Evolutionary conservation across 768 basidiomycete species (phyloP).

Genomic region (Mycena maculata): DNA sequence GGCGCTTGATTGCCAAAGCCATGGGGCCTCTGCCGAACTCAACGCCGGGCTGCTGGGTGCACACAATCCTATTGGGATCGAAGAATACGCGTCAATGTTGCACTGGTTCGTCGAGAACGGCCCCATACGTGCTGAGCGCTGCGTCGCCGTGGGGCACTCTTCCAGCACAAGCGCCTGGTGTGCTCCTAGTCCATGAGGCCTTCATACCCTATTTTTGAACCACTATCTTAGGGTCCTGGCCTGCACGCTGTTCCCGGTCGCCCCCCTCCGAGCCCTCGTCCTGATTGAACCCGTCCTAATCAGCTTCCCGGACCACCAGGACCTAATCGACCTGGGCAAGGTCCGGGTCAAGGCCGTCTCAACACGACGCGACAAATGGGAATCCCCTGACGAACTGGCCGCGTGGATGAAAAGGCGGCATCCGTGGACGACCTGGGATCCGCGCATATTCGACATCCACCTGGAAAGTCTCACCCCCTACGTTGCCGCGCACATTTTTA

Average conservation of each 20-base stretch:
- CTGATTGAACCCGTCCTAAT: neutral
- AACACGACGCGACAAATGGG: neutral
- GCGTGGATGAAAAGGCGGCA: neutral
- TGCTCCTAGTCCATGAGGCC: neutral
- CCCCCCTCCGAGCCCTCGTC: neutral
- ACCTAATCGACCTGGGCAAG: neutral
- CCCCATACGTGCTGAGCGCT: neutral
- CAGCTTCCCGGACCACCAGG: conserved; percentile 2
- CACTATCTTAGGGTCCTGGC: neutral
- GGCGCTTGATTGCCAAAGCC: neutral
- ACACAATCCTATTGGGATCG: neutral
- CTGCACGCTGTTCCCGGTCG: neutral
- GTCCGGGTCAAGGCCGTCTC: neutral
- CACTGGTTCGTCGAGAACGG: neutral
- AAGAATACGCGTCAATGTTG: neutral
- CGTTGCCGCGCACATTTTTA: neutral
- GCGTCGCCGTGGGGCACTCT: neutral
- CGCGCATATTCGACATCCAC: neutral
- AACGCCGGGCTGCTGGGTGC: neutral
- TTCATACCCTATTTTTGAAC: neutral
- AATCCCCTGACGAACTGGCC: neutral
- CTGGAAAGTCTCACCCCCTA: no score
- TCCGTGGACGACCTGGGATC: neutral
- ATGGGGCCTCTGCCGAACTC: neutral
- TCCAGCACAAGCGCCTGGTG: conserved; percentile 4